Evolutionary conservation across 768 basidiomycete species (phyloP).

Genomic region (Hericium rajendrae): DNA sequence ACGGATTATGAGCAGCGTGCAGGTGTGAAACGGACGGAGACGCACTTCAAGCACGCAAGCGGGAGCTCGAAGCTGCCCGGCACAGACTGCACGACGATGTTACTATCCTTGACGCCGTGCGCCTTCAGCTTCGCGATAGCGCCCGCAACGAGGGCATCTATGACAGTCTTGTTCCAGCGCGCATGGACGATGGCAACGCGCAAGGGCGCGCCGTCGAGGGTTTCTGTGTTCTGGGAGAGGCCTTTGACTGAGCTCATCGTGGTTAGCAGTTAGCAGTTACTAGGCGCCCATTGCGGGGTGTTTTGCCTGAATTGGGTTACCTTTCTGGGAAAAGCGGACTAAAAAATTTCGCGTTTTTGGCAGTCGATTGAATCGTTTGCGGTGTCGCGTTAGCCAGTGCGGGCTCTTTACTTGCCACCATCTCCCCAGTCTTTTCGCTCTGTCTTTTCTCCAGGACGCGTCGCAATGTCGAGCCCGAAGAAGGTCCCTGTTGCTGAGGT

Average conservation of each 20-base stretch:
- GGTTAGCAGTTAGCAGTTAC: constrained; percentile 9
- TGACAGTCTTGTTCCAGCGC: constrained; percentile 87
- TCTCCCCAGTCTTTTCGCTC: neutral
- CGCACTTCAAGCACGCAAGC: constrained; percentile 71
- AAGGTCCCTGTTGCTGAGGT: neutral
- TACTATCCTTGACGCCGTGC: constrained; percentile 78
- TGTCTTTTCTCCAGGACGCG: neutral
- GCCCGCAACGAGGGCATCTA: constrained; percentile 78
- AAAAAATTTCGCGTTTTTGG: constrained; percentile 2
- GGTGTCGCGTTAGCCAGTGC: neutral
- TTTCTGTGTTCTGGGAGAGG: constrained; percentile 43
- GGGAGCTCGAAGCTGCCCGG: constrained; percentile 96
- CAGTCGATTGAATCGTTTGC: neutral
- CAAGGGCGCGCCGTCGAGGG: constrained; percentile 71
- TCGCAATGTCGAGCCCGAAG: neutral
- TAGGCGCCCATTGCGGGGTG: constrained; percentile 6
- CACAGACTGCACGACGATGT: constrained; percentile 86
- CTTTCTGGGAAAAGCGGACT: neutral
- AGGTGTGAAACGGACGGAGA: constrained; percentile 2
- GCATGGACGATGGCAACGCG: constrained; percentile 92
- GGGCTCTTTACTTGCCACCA: neutral
- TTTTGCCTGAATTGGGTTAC: constrained; percentile 2
- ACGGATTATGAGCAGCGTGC: neutral
- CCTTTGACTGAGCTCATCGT: constrained; percentile 61
- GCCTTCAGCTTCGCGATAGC: constrained; percentile 72